Percentiles rank a stretch among this genome's conserved stretches.
Evolutionary conservation across 2,329 filamentous ascomycete genomes (phyloP).

Genomic region (Pseudopyrenochaeta lycopersici): DNA sequence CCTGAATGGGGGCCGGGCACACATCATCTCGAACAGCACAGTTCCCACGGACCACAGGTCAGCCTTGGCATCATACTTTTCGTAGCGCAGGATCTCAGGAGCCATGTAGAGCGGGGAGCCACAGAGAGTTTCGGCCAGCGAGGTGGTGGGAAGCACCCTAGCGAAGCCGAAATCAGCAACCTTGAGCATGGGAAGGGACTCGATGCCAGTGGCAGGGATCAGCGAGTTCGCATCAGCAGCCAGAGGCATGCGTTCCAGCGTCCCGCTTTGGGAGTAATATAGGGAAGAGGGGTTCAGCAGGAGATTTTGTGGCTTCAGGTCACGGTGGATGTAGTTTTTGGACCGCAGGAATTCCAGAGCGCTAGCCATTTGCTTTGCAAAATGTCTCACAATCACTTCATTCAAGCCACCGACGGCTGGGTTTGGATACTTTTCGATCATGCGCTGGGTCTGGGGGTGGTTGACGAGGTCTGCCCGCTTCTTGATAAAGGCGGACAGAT

Average conservation of each 20-base stretch:
- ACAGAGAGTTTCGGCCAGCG: slow-evolving; percentile 93
- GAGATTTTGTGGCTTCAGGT: slow-evolving; percentile 97
- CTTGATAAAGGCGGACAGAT: slow-evolving; percentile 95
- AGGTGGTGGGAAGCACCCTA: slow-evolving; percentile 86
- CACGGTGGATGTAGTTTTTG: slow-evolving; percentile 90
- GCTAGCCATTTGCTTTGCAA: slow-evolving; percentile 92
- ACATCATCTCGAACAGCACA: slow-evolving; percentile 94
- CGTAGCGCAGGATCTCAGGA: slow-evolving; percentile 94
- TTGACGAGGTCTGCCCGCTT: slow-evolving; percentile 83
- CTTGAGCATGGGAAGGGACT: slow-evolving; percentile 93
- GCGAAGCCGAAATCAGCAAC: slow-evolving; percentile 99
- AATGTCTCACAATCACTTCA: slow-evolving; percentile 96
- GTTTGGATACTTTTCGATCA: slow-evolving; percentile 93
- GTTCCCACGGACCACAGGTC: slow-evolving; percentile 98
- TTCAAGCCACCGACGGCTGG: slow-evolving; percentile 84
- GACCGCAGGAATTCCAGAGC: slow-evolving; percentile 87
- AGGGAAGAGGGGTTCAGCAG: slow-evolving; percentile 83
- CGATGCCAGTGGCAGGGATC: slow-evolving; percentile 80
- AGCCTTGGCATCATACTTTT: slow-evolving; percentile 96
- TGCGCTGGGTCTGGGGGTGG: slow-evolving; percentile 83
- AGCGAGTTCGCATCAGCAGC: slow-evolving; percentile 83
- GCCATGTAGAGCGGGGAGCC: slow-evolving; percentile 99
- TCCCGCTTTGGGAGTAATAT: slow-evolving; percentile 65
- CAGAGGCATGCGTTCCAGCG: slow-evolving; percentile 69
- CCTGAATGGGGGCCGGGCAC: slow-evolving; percentile 87